These are phyloP conservation scores for Globisporangium iwayamae DNA, from an alignment of 352 stramenopile genomes.

Conservation along the genomic window DNA sequence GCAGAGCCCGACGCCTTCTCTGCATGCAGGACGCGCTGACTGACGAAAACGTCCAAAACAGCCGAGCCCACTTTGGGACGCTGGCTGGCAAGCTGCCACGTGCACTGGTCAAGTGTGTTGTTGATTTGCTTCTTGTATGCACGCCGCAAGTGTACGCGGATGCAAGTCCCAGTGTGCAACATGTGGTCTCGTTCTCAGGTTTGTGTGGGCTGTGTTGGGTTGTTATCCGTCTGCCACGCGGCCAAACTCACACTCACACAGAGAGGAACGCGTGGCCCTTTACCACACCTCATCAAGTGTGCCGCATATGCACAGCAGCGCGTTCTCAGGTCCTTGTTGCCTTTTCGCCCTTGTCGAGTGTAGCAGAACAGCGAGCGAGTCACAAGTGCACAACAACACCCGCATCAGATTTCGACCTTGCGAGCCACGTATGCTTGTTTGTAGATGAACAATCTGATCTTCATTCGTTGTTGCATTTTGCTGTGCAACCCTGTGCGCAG, in stretches of 20 bases:
- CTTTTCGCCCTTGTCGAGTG: too few relatives aligned
- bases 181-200: not conserved
- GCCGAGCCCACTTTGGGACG: not conserved
- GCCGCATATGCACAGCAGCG: not conserved
- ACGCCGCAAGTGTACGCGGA: not conserved
- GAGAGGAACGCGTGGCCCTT: not conserved
- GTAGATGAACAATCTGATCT: not conserved
- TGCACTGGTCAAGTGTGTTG: not conserved
- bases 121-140: not conserved
- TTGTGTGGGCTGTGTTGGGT: not conserved
- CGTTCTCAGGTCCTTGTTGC: not conserved
- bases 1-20: not conserved
- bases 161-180: not conserved
- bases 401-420: not conserved
- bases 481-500: not conserved
- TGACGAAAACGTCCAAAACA: constrained; percentile 6
- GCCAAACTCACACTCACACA: not conserved
- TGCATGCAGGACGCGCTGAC: not conserved
- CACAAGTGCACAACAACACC: not conserved
- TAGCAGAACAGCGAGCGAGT: not conserved
- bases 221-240: not conserved
- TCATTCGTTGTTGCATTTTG: not conserved
- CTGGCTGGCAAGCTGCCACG: not conserved
- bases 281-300: not conserved
- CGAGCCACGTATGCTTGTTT: not conserved